Evolutionary conservation across 2,329 filamentous ascomycete genomes (phyloP), one percentile per base, ranked within the genome.

Genomic region (Acrodontium crateriforme): DNA sequence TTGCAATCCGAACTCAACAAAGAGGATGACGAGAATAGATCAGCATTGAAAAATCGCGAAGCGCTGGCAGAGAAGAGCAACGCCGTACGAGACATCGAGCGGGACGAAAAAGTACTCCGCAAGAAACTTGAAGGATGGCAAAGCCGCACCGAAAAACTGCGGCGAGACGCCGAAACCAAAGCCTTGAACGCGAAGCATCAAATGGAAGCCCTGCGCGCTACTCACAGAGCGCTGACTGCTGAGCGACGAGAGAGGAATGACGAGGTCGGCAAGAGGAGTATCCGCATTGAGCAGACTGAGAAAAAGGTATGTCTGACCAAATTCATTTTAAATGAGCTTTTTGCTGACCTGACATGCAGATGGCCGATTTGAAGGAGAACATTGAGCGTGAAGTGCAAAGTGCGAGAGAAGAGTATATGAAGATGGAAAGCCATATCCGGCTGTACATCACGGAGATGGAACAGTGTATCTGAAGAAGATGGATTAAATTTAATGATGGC

Each of bases 371-470:
- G 42, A 95, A 94, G 52, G 89, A 95, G 53, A 91, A 89, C 46
- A 93, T 98, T 38, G 87, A 95, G 51, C 85, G 78, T 36, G 89
- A 98, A 56, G 78, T 95, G 6, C 81, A 89, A 50, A 73, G 71
- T 31, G 84, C 89, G 1, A 74, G 92, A 45, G 85, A 92, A 41
- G 83, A 95, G 61, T 98, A 93, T 56, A 69, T 92, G 51, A 94
- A 94, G 71, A 78, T 98, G 73, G 87, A 95, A 55, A 78, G 83
- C 19, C 89, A 98, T 52, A 91, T 98, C 54, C 87, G 85, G 58
- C 65, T 95, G 37, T 98, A 98, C 62, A 92, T 98, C 49, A 92
- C 81, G 4, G 89, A 98, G 65, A 94, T 98, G 85, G 89, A 95
- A 58, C 85, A 94, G 58, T 78, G 76, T 31, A 71, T 89, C 42